These are phyloP conservation scores for Pseudomonodictys pantanalensis DNA, from an alignment of 495 filamentous ascomycete genomes.

Conservation along the genomic window DNA sequence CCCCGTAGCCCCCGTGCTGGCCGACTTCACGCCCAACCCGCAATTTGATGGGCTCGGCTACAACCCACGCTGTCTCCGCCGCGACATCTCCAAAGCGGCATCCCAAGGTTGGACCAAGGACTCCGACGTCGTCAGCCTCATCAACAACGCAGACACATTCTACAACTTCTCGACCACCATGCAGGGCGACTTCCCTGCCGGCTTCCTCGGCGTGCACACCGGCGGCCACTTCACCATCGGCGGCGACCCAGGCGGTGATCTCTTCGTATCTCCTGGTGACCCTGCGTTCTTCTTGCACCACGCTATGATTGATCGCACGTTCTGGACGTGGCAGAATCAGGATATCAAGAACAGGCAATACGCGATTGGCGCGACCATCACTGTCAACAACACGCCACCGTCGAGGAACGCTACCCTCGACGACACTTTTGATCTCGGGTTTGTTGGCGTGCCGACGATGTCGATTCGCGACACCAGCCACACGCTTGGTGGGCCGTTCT, in stretches of 20 bases:
- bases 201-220: slow-evolving; percentile 57
- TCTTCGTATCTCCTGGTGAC: slow-evolving; percentile 60
- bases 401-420: slow-evolving; percentile 50
- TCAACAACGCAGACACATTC: slow-evolving; percentile 47
- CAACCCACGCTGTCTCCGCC: slow-evolving; percentile 64
- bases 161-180: slow-evolving; percentile 51
- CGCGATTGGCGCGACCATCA: slow-evolving; percentile 54
- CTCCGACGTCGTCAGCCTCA: slow-evolving; percentile 47
- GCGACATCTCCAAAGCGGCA: slow-evolving; percentile 57
- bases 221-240: slow-evolving; percentile 64
- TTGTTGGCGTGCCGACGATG: slow-evolving; percentile 40
- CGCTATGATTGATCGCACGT: slow-evolving; percentile 65
- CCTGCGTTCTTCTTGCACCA: slow-evolving; percentile 71
- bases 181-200: slow-evolving; percentile 51
- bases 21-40: slow-evolving; percentile 15
- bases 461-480: slow-evolving; percentile 50
- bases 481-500: slow-evolving; percentile 54
- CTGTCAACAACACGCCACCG: slow-evolving; percentile 54
- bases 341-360: slow-evolving; percentile 47
- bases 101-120: slow-evolving; percentile 52
- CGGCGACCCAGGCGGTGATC: slow-evolving; percentile 59
- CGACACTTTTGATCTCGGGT: slow-evolving; percentile 46
- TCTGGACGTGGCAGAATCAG: slow-evolving; percentile 68
- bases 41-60: slow-evolving; percentile 39
- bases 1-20: slow-evolving; percentile 30